Base-by-base conservation (phyloP, 2,329 filamentous ascomycete species). In the Pseudogymnoascus sp. region DNA sequence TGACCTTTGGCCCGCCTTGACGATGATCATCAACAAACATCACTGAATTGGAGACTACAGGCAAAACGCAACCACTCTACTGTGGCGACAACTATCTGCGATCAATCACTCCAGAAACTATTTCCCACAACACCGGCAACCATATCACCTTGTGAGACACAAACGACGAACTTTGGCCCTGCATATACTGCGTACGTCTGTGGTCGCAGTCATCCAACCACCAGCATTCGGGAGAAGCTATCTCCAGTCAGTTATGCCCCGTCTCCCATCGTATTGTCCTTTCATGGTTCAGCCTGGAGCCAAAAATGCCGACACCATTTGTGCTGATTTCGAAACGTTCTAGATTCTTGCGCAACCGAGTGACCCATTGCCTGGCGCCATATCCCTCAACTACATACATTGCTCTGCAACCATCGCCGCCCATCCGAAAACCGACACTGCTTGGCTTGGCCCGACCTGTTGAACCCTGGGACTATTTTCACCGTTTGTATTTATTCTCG, bases 1-100 rank as follows among this genome's bases (percentile, higher is more conserved):
- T 55, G 29, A 55, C 48, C 48, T 33, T 55, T 55, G 29, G 48
- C 48, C 48, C 48, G 48, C 48, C 48, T 55, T 55, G 29, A 55
- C 48, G 48, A 55, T 55, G 48, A 55, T 55, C 48, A 55, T 55
- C 48, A 55, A 55, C 48, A 55, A 35, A 55, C 48, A 55, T 55
- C 48, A 33, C 29, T 55, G 48, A 55, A 55, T 55, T 55, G 15
- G 48, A 55, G 29, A 33, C 48, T 55, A 29, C 21, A 33, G 48
- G 33, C 48, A 55, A 55, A 55, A 55, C 48, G 48, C 48, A 55
- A 55, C 48, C 21, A 55, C 48, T 55, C 29, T 33, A 55, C 48
- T 18, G n/a, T 4, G 29, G 29, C 15, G 48, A 33, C 27, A 13
- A 55, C 48, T 33, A 33, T 12, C 48, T 35, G 48, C 35, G 48